These are phyloP conservation scores for Pythium utonaiense DNA, from an alignment of 352 stramenopile species.

Conservation along the genomic window DNA sequence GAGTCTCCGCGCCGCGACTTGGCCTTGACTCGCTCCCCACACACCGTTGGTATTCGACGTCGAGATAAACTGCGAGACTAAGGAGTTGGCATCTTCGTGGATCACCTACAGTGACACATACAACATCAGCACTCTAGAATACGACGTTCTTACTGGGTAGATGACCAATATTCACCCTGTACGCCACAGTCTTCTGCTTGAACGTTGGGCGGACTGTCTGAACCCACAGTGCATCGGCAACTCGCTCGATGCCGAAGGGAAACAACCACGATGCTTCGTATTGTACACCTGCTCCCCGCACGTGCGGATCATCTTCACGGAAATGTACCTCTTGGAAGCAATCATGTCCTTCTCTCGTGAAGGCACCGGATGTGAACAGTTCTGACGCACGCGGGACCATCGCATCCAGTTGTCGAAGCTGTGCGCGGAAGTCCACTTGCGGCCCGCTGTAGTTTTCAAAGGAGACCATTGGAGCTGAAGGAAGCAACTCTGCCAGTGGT, in stretches of 20 bases:
- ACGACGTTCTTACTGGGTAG: too few relatives aligned
- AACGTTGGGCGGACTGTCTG: not conserved
- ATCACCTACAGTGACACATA: not conserved
- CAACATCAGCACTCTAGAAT: too few relatives aligned
- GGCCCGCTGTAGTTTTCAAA: not conserved
- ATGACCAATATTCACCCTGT: not conserved
- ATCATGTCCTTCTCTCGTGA: not conserved
- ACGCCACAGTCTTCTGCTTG: not conserved
- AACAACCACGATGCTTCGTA: constrained; percentile 1
- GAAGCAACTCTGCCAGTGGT: not conserved
- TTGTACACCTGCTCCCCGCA: not conserved
- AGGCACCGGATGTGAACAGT: not conserved
- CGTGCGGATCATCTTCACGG: not conserved
- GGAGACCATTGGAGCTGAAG: not conserved
- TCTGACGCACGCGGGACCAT: not conserved
- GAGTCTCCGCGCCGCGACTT: not conserved
- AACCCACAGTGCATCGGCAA: not conserved
- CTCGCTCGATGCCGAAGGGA: not conserved
- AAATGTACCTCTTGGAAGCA: not conserved
- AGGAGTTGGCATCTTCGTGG: not conserved
- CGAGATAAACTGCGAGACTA: not conserved
- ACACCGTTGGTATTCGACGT: not conserved
- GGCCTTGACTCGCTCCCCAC: not conserved
- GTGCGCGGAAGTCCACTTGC: not conserved
- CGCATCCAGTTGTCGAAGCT: not conserved